Percentiles rank a stretch among this genome's conserved stretches.
Evolutionary conservation across 768 basidiomycete species (phyloP).

Genomic region (Saitozyma podzolica): DNA sequence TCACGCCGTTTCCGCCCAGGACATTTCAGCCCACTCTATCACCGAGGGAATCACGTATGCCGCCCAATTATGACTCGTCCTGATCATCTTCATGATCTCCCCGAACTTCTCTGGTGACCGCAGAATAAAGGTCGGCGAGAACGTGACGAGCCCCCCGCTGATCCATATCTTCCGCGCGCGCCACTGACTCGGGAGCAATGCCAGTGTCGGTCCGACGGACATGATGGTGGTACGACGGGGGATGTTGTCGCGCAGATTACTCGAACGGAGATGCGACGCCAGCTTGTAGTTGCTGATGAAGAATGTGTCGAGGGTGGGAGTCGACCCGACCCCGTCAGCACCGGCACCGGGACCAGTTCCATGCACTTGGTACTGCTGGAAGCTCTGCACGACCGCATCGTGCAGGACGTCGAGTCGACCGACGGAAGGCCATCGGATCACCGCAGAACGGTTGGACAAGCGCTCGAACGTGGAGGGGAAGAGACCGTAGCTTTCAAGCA

Average conservation of each 20-base stretch:
- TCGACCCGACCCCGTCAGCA: background rate
- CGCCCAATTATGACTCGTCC: conserved; percentile 20
- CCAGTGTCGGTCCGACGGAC: conserved; percentile 15
- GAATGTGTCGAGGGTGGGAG: conserved; percentile 8
- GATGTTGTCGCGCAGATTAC: background rate
- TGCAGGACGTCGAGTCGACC: conserved; percentile 6
- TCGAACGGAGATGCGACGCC: conserved; percentile 4
- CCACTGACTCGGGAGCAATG: conserved; percentile 14
- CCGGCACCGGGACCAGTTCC: background rate
- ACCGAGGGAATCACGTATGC: conserved; percentile 34
- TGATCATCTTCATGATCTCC: conserved; percentile 23
- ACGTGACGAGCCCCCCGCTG: conserved; percentile 36
- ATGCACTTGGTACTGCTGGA: background rate
- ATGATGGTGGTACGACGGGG: conserved; percentile 16
- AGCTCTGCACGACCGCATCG: conserved; percentile 1
- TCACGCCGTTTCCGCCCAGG: conserved; percentile 18
- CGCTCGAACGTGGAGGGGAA: conserved; percentile 1
- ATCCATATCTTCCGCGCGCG: conserved; percentile 11
- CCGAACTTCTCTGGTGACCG: conserved; percentile 22
- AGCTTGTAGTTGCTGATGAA: conserved; percentile 10
- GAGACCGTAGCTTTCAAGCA: conserved; percentile 20
- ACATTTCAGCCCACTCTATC: conserved; percentile 21
- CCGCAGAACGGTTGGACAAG: background rate
- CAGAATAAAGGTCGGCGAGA: conserved; percentile 37
- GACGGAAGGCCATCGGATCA: background rate